Base-by-base conservation (phyloP, 257 asterid species). In the Nicotiana otophora region DNA sequence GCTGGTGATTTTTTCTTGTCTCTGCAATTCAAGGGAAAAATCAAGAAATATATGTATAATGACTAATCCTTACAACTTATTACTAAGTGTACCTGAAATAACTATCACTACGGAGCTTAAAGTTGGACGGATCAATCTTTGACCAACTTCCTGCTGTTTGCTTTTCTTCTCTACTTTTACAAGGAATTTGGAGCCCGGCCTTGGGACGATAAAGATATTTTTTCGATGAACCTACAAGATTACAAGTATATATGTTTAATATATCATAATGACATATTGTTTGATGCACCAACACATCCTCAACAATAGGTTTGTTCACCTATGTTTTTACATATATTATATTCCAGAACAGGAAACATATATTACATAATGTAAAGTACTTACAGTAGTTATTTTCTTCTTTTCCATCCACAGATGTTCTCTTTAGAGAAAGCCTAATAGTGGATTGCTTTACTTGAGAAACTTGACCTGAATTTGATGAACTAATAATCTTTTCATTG, bases 1-100 rank as follows among this genome's bases (percentile, higher is more conserved):
- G 98, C 98, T 55, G 95, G 89, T 86, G 36, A 55, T 88, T 96
- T 94, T 95, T 89, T 94, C 92, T 93, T 96, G 82, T 96, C 99
- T 80, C 99, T 96, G 94, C 87, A 87, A 83, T 66, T 75, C 28
- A 75, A 80, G 28, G 70, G 55, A 51, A 77, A 81, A 28, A 58
- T 72, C 31, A 65, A 84, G 74, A 74, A 31, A 57, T 80, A 34
- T 85, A 70, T 48, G 23, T 3, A 53, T 48, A 74, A 39, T 34
- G 69, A 82, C 23, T 65, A 39, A 81, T 31, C 39, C 14, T 61
- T 74, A 23, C 61, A 74, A 72, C 39, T 3, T 74, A 46, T 3
- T 74, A 46, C 14, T 61, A 67, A 46, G 48, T 91, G 58, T 96
- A 96, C 98, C 89, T 94, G 51, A 96, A 96, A 92, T 82, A 96